Evolutionary conservation across 2,329 filamentous ascomycete genomes (phyloP).

Genomic region (Iodosphaeria phyllophila): DNA sequence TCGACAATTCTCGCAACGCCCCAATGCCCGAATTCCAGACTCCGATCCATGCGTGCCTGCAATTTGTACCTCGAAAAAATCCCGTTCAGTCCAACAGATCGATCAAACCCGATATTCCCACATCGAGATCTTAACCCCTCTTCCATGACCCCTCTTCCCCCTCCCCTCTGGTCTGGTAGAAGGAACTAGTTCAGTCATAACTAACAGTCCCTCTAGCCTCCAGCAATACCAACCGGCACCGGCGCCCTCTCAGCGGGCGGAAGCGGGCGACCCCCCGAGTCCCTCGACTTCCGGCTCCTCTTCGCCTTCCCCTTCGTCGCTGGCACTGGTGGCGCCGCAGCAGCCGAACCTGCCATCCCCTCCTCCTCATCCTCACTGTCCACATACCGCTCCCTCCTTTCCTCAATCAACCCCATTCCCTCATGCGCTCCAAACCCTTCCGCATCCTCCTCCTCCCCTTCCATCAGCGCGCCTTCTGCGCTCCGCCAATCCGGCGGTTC

Average conservation of each 20-base stretch:
- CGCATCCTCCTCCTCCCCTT: constrained; percentile 25
- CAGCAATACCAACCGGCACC: constrained; percentile 3
- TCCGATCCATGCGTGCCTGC: too few species aligned
- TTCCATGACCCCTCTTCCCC: too few species aligned
- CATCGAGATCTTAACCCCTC: too few species aligned
- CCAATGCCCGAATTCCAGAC: too few species aligned
- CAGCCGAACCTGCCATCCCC: too few species aligned
- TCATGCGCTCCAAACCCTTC: constrained; percentile 27
- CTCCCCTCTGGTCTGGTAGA: too few species aligned
- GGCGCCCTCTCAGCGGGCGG: constrained; percentile 35
- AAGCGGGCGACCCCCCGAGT: constrained; percentile 29
- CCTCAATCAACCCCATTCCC: constrained; percentile 31
- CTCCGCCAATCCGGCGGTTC: constrained; percentile 59
- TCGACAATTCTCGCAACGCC: too few species aligned
- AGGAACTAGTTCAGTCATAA: too few species aligned
- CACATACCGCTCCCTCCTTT: constrained; percentile 11
- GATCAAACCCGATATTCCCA: too few species aligned
- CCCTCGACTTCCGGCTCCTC: constrained; percentile 24
- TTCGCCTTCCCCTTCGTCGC: constrained; percentile 24
- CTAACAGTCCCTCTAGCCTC: too few species aligned
- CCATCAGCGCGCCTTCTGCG: constrained; percentile 50
- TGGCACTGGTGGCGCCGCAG: constrained; percentile 10
- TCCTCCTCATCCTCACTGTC: constrained; percentile 8
- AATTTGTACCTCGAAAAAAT: too few species aligned
- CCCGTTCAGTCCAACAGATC: too few species aligned